A percentile compares a stretch with the other conserved stretches of the same genome.
These are phyloP conservation scores for Pleurotus citrinopileatus DNA, from an alignment of 768 basidiomycete species.

Conservation along the genomic window DNA sequence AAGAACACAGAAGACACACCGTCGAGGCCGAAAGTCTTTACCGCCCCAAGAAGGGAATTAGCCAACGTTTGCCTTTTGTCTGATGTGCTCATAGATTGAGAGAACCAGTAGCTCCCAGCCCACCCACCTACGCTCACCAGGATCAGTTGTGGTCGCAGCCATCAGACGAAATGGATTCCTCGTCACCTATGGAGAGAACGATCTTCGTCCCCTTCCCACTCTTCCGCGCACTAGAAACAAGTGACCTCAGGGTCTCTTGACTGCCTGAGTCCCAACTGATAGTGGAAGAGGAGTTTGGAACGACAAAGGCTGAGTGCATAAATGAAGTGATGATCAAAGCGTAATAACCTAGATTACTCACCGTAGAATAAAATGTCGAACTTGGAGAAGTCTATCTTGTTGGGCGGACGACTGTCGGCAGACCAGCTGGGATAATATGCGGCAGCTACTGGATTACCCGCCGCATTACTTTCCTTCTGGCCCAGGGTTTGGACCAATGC, in stretches of 20 bases:
- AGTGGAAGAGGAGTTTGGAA: conserved; percentile 43
- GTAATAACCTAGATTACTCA: conserved; percentile 12
- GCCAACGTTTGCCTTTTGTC: conserved; percentile 39
- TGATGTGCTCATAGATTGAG: conserved; percentile 38
- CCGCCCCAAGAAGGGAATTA: conserved; percentile 42
- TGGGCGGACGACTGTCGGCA: not conserved
- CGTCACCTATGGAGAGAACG: conserved; percentile 39
- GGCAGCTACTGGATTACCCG: not conserved
- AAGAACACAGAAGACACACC: conserved; percentile 57
- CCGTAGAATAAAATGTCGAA: conserved; percentile 6
- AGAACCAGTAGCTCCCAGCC: conserved; percentile 52
- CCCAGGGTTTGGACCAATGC: not conserved
- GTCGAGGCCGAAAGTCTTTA: conserved; percentile 48
- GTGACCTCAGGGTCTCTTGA: conserved; percentile 37
- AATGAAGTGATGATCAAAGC: not conserved
- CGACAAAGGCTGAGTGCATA: conserved; percentile 43
- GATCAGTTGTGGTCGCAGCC: not conserved
- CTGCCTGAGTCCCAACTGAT: conserved; percentile 43
- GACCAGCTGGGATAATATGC: conserved; percentile 9
- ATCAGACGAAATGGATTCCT: not conserved
- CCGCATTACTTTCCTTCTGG: too few species aligned
- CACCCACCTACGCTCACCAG: conserved; percentile 41
- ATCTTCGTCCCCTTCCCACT: conserved; percentile 46
- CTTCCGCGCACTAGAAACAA: conserved; percentile 44
- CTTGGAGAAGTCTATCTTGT: conserved; percentile 7